Base-by-base conservation (phyloP, 257 asterid genomes). In the Solanum lycopersicoides region DNA sequence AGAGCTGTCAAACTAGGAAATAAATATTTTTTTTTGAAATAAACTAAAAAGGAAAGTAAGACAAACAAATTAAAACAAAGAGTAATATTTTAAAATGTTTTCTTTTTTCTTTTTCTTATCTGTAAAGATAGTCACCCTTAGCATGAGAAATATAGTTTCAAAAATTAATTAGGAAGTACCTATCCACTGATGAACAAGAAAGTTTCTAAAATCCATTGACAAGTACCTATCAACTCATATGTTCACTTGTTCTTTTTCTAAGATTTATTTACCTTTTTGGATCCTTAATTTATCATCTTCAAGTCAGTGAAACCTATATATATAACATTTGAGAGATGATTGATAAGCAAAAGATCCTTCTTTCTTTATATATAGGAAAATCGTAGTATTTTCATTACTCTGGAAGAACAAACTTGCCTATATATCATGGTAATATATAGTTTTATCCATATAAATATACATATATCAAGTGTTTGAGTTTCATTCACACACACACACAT, bases 121-220 rank as follows among this genome's bases (percentile, higher is more conserved):
- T 72, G 90, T 89, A 83, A 92, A 90, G 89, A 84, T 72, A 35
- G 79, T 73, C 68, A 79, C 45, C 87, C 39, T 86, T 86, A 56
- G 83, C 87, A 87, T 89, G 88, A 76, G 66, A 79, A 79, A 79
- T 63, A 45, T 79, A 79, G 66, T 79, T 79, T 45, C 25, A 21
- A 79, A 25, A 14, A 45, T 79, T 79, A 44, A 79, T 79, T 79
- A 79, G 65, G 84, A 79, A 79, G 84, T 45, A 25, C 65, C 25
- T 77, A 77, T 77, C 63, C 63, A 77, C n/a, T 77, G n/a, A 77
- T 77, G 83, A 77, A 44, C 37, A 44, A 25, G 13, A n/a, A 42
- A 42, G 35, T 34, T 66, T 56, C n/a, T 84, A 50, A 63, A 77
- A 44, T 25, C 2, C 13, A 77, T 25, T 77, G 32, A 44, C 23